These are phyloP conservation scores for Apostasia shenzhenica DNA, from an alignment of 106 monocot species.

Conservation along the genomic window DNA sequence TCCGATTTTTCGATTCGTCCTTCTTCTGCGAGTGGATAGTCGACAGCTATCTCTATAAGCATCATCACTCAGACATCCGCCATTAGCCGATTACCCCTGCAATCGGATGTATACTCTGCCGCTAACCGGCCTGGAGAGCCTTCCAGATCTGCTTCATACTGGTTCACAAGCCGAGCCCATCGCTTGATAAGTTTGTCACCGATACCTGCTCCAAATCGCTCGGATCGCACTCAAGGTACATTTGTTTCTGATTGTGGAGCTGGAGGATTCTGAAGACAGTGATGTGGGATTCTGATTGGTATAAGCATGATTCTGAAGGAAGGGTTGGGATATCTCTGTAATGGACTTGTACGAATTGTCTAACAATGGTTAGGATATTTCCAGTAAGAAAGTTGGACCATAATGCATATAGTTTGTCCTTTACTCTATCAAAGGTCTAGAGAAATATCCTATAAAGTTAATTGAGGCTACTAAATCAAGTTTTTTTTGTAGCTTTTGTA, in stretches of 20 bases:
- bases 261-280: conserved; percentile 72
- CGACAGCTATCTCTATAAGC: conserved; percentile 96
- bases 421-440: too few species aligned
- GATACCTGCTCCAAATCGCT: conserved; percentile 84
- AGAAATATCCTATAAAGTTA: too few species aligned
- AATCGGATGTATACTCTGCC: conserved; percentile 96
- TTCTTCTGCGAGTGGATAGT: conserved; percentile 99
- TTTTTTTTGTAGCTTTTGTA: too few species aligned
- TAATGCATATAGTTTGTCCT: too few species aligned
- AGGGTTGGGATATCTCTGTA: not conserved
- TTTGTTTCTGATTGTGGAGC: conserved; percentile 87
- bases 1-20: conserved; percentile 91
- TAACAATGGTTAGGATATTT: too few species aligned
- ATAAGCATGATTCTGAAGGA: conserved; percentile 77
- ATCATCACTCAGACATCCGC: conserved; percentile 75
- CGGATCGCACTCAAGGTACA: conserved; percentile 86
- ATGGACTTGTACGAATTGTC: too few species aligned
- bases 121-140: conserved; percentile 59
- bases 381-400: too few species aligned
- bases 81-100: conserved; percentile 60
- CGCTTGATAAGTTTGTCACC: conserved; percentile 85
- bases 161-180: conserved; percentile 85
- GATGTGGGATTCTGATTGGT: conserved; percentile 18
- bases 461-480: too few species aligned
- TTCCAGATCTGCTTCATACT: conserved; percentile 99